Evolutionary conservation across 192 early-diverging fungal species (phyloP), one percentile per base, ranked within the genome.

Genomic region (Spizellomyces punctatus): DNA sequence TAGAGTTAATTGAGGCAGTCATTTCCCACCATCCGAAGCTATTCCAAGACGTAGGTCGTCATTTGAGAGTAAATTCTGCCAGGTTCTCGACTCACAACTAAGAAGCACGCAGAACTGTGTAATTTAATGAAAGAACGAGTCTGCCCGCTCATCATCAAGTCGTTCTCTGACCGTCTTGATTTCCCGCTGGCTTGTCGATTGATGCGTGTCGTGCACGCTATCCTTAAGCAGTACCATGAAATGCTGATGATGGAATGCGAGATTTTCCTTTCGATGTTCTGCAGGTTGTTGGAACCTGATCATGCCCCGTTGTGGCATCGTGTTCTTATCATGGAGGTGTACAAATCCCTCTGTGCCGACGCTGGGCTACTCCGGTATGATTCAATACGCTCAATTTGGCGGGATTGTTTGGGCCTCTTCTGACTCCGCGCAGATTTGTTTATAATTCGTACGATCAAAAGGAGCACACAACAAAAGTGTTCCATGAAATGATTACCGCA

Each of bases 1-100:
- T 98, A 12, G 98, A 99, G 76, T 80, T 99, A 59, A 88, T 99
- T 8, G 98, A 99, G 61, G 90, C 91, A 16, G 83, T 98, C 6
- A 77, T 99, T 63, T 83, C 86, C 9, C 91, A 91, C 74, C 92
- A 96, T 76, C 83, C 85, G 44, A 78, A 78, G 41, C 82, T 95
- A 5, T 92, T 99, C 74, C 81, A 84, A 68, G 73, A 83, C 78
- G 93, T 91, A 82, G 58, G 69, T 14, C 17, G 2, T 66, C 65
- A 66, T 22, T 22, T n/a, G 22, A 56, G 54, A 56, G 54, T 56
- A n/a, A 36, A 36, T 56, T 56, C 19, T 56, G 54, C 54, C n/a
- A 22, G 4, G 54, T 56, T 5, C 22, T 56, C 22, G 6, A 56
- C 22, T 56, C n/a, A 56, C 54, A 56, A 19, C 49, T 46, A 5